Evolutionary conservation across 768 basidiomycete species (phyloP).

Genomic region (Podaxis pistillaris): DNA sequence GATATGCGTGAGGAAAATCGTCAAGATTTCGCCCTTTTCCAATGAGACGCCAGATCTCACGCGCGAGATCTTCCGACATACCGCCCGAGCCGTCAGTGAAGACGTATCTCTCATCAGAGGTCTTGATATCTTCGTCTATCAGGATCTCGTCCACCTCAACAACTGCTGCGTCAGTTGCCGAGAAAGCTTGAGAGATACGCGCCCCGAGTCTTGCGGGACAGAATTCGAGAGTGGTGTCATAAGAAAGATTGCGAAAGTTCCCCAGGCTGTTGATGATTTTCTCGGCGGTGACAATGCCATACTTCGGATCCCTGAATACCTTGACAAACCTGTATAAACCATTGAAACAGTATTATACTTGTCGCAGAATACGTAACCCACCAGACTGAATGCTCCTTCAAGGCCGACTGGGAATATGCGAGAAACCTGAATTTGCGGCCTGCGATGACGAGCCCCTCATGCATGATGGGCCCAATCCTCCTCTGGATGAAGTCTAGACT

Average conservation of each 20-base stretch:
- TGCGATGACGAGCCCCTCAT: conserved; percentile 48
- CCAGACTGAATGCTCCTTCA: conserved; percentile 64
- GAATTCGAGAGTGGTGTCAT: conserved; percentile 43
- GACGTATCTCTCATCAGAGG: conserved; percentile 31
- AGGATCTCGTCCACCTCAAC: conserved; percentile 46
- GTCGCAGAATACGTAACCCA: conserved; percentile 17
- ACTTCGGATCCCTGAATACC: conserved; percentile 37
- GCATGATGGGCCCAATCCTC: conserved; percentile 44
- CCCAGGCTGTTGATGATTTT: conserved; percentile 56
- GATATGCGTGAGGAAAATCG: conserved; percentile 47
- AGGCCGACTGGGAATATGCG: conserved; percentile 70
- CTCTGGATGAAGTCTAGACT: conserved; percentile 44
- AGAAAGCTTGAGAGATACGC: conserved; percentile 70
- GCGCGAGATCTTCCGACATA: conserved; percentile 52
- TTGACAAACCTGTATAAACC: conserved; percentile 53
- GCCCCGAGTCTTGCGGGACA: conserved; percentile 72
- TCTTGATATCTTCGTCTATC: conserved; percentile 30
- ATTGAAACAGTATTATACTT: background rate
- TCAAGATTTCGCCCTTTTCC: conserved; percentile 27
- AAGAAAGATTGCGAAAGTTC: conserved; percentile 42
- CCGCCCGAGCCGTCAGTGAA: conserved; percentile 75
- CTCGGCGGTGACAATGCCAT: conserved; percentile 35
- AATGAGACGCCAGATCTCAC: conserved; percentile 42
- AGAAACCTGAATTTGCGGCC: conserved; percentile 58
- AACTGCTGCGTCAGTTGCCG: conserved; percentile 58